Evolutionary conservation across 805 yeast genomes (phyloP).

Genomic region (Metschnikowia hibisci): DNA sequence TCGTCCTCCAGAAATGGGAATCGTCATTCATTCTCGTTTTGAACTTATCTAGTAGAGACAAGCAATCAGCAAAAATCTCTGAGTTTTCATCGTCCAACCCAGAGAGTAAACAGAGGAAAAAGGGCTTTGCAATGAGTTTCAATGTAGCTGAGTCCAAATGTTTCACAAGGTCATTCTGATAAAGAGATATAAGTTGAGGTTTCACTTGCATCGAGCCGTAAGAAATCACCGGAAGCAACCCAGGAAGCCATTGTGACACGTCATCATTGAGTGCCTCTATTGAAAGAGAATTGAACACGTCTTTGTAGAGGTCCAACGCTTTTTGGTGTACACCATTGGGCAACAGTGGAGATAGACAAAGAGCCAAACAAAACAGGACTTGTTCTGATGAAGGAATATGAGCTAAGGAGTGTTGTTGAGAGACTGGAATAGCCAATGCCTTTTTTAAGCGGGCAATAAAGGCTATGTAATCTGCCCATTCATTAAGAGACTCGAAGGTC

Average conservation of each 20-base stretch:
- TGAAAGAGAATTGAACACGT: constrained; percentile 63
- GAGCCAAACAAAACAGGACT: constrained; percentile 68
- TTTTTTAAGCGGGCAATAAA: constrained; percentile 76
- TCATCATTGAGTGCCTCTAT: constrained; percentile 49
- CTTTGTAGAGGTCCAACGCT: constrained; percentile 70
- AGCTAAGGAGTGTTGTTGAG: constrained; percentile 23
- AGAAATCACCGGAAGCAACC: constrained; percentile 82
- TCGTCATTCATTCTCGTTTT: constrained; percentile 58
- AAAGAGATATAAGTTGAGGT: constrained; percentile 66
- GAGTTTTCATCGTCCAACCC: constrained; percentile 92
- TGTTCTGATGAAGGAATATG: constrained; percentile 66
- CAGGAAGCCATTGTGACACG: constrained; percentile 84
- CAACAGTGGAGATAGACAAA: constrained; percentile 72
- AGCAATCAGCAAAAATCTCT: constrained; percentile 65
- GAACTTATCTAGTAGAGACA: constrained; percentile 58
- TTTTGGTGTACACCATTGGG: constrained; percentile 97
- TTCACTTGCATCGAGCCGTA: constrained; percentile 87
- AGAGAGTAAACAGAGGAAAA: constrained; percentile 71
- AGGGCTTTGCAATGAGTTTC: constrained; percentile 58
- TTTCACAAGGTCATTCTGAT: constrained; percentile 47
- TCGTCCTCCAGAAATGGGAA: constrained; percentile 79
- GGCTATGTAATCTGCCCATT: constrained; percentile 98
- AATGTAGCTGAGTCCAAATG: constrained; percentile 37
- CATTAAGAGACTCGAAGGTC: constrained; percentile 76
- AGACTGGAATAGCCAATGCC: constrained; percentile 45